Evolutionary conservation across 176 grass and related monocot species (phyloP).

Genomic region (Tuctoria greenei): DNA sequence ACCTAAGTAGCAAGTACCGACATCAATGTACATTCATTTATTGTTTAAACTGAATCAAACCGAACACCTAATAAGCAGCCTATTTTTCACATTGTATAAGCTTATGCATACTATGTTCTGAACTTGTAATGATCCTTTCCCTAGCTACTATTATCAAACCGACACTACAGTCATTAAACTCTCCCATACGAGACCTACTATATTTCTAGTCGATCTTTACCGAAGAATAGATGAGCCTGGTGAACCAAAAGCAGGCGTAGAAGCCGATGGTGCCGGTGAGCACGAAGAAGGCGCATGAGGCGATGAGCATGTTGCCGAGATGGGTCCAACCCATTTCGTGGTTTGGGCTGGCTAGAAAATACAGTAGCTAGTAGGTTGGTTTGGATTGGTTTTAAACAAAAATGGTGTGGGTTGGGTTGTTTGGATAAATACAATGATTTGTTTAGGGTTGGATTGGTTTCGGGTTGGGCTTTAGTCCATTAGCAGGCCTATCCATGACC

Average conservation of each 20-base stretch:
- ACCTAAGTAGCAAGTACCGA: not conserved
- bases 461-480: no score
- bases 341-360: no score
- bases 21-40: constrained; percentile 14
- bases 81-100: constrained; percentile 17
- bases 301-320: constrained; percentile 85
- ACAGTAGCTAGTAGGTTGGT: no score
- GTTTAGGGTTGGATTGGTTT: no score
- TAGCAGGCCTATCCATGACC: no score
- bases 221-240: constrained; percentile 82
- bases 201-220: constrained; percentile 77
- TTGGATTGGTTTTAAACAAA: no score
- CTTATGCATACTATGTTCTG: not conserved
- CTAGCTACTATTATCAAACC: constrained; percentile 20
- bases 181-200: not conserved
- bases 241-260: constrained; percentile 82
- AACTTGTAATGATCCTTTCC: not conserved
- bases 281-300: constrained; percentile 76
- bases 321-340: no score
- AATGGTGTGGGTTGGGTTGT: no score
- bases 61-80: not conserved
- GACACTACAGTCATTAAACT: constrained; percentile 5
- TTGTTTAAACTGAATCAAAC: constrained; percentile 6
- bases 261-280: constrained; percentile 84
- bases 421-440: no score